Percentiles rank a stretch among this genome's conserved stretches.
Evolutionary conservation across 257 asterid species (phyloP).

Genomic region (Cruciata laevipes): DNA sequence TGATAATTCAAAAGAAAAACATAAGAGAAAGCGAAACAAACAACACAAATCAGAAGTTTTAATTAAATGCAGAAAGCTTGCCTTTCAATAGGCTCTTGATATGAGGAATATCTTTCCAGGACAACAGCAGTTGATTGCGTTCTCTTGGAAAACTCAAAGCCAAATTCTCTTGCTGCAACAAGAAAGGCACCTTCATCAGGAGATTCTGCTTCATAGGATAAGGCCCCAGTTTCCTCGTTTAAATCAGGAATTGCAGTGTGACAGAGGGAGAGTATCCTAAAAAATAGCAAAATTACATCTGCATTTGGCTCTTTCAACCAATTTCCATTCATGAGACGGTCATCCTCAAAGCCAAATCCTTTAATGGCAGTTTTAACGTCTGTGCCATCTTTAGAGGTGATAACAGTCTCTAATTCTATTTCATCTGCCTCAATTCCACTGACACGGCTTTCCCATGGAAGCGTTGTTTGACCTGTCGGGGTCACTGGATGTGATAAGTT

Average conservation of each 20-base stretch:
- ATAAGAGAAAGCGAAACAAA: conserved; percentile 9
- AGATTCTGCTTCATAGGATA: conserved; percentile 84
- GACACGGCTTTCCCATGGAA: conserved; percentile 33
- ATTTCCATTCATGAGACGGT: conserved; percentile 68
- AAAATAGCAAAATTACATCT: conserved; percentile 57
- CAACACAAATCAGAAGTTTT: conserved; percentile 2
- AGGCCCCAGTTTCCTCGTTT: conserved; percentile 60
- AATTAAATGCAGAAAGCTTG: conserved; percentile 16
- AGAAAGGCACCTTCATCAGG: conserved; percentile 94
- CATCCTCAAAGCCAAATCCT: conserved; percentile 91
- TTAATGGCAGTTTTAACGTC: conserved; percentile 44
- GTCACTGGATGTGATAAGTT: conserved; percentile 18
- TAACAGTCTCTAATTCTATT: conserved; percentile 62
- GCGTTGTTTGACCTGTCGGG: conserved; percentile 23
- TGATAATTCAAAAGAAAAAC: conserved; percentile 23
- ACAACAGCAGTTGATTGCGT: conserved; percentile 67
- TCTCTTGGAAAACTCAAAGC: conserved; percentile 86
- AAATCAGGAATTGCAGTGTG: conserved; percentile 92
- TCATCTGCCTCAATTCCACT: conserved; percentile 36
- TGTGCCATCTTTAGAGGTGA: conserved; percentile 48
- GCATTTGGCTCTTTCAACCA: conserved; percentile 68
- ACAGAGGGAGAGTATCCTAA: conserved; percentile 76
- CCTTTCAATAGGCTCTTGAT: conserved; percentile 69
- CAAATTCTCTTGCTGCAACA: conserved; percentile 93
- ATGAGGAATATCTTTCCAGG: conserved; percentile 66